Percentiles rank a stretch among this genome's conserved stretches.
Conservation (phyloP, 495 filamentous ascomycete genomes). For the Hyaloscypha variabilis region DNA sequence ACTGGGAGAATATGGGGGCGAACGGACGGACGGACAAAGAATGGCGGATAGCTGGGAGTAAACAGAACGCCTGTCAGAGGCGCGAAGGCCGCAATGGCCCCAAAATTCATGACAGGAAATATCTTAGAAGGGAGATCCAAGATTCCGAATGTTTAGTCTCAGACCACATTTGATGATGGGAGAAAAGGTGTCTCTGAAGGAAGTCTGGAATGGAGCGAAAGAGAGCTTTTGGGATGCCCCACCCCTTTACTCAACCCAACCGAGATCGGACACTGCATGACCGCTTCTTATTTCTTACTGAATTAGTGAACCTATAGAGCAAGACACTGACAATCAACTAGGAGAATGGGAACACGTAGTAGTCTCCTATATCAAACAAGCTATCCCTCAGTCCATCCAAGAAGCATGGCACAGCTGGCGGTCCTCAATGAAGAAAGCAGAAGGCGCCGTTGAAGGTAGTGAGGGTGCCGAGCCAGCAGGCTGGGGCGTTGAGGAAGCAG, state of each 20-base stretch:
- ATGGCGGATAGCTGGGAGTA: too few relatives aligned
- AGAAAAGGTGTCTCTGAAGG: too few relatives aligned
- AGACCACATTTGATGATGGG: too few relatives aligned
- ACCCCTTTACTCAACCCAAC: too few relatives aligned
- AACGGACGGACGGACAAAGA: too few relatives aligned
- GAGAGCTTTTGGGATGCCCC: too few relatives aligned
- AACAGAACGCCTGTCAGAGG: too few relatives aligned
- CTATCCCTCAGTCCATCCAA: constrained; percentile 54
- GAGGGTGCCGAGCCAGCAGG: constrained; percentile 45
- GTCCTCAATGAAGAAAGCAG: constrained; percentile 36
- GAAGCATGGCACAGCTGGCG: constrained; percentile 45
- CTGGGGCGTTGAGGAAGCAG: constrained; percentile 57
- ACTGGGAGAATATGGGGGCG: background rate
- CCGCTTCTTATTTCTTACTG: background rate
- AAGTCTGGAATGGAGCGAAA: too few relatives aligned
- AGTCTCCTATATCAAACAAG: constrained; percentile 46
- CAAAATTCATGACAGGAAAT: too few relatives aligned
- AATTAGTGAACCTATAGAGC: background rate
- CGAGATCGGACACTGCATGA: background rate
- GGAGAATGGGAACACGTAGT: constrained; percentile 53
- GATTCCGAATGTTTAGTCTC: too few relatives aligned
- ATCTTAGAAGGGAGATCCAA: too few relatives aligned
- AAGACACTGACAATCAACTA: constrained; percentile 31
- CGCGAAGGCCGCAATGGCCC: too few relatives aligned
- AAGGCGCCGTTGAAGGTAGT: constrained; percentile 32